Conservation (phyloP, 257 asterid genomes). For the Misopates orontium region DNA sequence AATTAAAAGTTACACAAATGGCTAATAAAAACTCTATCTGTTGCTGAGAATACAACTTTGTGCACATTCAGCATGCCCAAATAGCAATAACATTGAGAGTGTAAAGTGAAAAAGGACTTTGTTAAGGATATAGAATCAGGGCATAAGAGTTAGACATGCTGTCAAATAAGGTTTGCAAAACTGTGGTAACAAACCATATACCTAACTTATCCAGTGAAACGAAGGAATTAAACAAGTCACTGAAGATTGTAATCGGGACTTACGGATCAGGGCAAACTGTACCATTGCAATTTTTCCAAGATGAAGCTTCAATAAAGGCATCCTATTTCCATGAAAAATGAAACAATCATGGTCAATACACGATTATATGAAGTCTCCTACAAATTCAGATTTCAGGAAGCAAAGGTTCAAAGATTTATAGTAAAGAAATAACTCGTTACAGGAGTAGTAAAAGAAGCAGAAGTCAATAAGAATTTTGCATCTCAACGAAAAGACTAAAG, state of each 20-base stretch:
- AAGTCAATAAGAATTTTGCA: conserved; percentile 5
- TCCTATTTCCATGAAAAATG: conserved; percentile 42
- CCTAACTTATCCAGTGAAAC: background rate
- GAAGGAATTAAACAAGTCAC: background rate
- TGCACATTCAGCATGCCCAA: background rate
- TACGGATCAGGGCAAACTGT: conserved; percentile 86
- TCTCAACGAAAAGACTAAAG: conserved; percentile 5
- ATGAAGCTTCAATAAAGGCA: conserved; percentile 39
- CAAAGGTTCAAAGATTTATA: background rate
- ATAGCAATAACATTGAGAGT: too few relatives aligned
- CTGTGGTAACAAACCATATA: background rate
- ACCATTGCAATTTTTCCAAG: conserved; percentile 54
- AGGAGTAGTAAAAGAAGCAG: background rate
- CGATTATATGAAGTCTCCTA: background rate
- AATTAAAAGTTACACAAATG: background rate
- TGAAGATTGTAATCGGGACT: conserved; percentile 31
- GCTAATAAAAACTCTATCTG: background rate
- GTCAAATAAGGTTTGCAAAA: background rate
- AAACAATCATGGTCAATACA: conserved; percentile 21
- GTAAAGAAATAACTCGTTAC: background rate
- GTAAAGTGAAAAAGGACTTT: too few relatives aligned
- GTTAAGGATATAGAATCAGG: background rate
- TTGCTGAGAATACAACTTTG: background rate
- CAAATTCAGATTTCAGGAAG: conserved; percentile 10
- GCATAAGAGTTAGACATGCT: background rate